Evolutionary conservation across 148 eudicot genomes (phyloP), one percentile per base, ranked within the genome.

Genomic region (Simmondsia chinensis): DNA sequence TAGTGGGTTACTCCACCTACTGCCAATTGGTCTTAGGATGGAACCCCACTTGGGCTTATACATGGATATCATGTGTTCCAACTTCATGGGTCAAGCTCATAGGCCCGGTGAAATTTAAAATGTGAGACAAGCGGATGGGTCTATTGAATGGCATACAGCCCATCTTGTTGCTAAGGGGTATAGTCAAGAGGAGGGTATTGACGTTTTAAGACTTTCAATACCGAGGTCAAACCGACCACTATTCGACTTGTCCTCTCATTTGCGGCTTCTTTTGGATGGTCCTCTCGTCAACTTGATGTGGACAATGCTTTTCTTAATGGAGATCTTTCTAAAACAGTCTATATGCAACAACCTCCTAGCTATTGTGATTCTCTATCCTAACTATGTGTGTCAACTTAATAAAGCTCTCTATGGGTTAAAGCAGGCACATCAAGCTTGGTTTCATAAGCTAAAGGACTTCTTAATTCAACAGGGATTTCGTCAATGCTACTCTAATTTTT

Each of bases 341-440:
- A 23, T 7, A 16, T 46, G 9, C 2, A 16, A 1, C 50, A 46
- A 46, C 50, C 50, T 16, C 50, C 34, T 3, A 22, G 50, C 14
- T 46, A 23, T 18, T 11, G 16, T 2, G 3, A 28, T 30, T n/a
- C 31, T 4, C 6, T n/a, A 0, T 14, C 2, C 9, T 36, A 34
- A 4, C 8, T 3, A 8, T 23, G 32, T 46, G 0, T 46, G 37
- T 22, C 12, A 28, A 15, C 10, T 46, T 2, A 7, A 27, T 13
- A 16, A 11, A 0, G 27, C 36, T 9, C 22, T 28, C 0, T 46
- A 46, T 4, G 50, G 37, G 1, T 13, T 46, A 15, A 46, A 46
- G 18, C 22, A 46, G 7, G 35, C 50, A 6, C 50, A 36, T 18
- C 21, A 22, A 8, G 38, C 52, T 8, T 29, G 39, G 27, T 47